These are phyloP conservation scores for Hypoxylon fragiforme DNA, from an alignment of 495 filamentous ascomycete genomes.

Conservation along the genomic window DNA sequence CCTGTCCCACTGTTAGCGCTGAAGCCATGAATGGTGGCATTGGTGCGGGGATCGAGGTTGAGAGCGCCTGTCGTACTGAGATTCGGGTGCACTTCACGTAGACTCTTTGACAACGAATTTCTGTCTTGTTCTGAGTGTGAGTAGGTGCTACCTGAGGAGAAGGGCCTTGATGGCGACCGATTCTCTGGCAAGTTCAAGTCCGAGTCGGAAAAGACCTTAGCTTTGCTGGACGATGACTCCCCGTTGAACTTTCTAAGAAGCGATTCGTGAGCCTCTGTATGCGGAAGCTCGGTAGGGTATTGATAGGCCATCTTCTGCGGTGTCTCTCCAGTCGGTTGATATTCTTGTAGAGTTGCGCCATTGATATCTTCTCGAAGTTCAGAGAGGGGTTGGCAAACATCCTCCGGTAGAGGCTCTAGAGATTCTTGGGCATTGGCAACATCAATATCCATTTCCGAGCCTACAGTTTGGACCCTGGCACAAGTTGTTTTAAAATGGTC, in stretches of 20 bases:
- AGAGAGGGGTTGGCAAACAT: constrained; percentile 67
- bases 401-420: constrained; percentile 60
- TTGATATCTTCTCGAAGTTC: constrained; percentile 68
- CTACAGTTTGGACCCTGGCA: constrained; percentile 63
- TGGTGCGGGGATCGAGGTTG: constrained; percentile 38
- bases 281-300: constrained; percentile 74
- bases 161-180: constrained; percentile 33
- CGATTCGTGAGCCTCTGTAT: constrained; percentile 70
- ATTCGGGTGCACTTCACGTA: constrained; percentile 53
- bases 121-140: constrained; percentile 18
- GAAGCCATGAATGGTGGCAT: constrained; percentile 34
- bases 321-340: constrained; percentile 80
- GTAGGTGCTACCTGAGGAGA: constrained; percentile 18
- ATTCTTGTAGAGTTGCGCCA: constrained; percentile 68
- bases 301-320: constrained; percentile 76
- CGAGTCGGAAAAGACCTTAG: constrained; percentile 44
- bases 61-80: constrained; percentile 33
- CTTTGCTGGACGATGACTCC: constrained; percentile 39
- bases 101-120: constrained; percentile 35
- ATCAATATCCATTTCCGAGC: constrained; percentile 62
- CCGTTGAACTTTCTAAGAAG: constrained; percentile 62
- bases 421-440: constrained; percentile 55
- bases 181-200: constrained; percentile 28
- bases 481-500: constrained; percentile 64
- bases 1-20: constrained; percentile 27